phyloP scores from a whole-genome alignment of 2,329 filamentous ascomycete genomes.

The Rugonectria rugulosa region DNA sequence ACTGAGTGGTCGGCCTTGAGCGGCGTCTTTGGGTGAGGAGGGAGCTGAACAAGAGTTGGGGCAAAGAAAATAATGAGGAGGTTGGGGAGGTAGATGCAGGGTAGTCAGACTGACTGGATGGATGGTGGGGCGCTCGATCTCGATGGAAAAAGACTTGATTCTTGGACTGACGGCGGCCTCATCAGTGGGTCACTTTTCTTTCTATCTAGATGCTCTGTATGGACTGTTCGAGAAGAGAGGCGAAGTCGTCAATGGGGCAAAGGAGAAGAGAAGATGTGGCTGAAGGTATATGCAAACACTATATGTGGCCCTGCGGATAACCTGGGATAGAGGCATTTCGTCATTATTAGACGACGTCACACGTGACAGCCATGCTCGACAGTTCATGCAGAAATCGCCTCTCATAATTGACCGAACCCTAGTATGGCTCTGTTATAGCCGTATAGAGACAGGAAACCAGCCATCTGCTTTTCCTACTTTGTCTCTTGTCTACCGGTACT shows the following conservation, averaged over 20 bases:
- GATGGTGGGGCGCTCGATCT: too few species aligned
- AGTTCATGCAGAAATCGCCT: background rate
- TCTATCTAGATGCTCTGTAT: too few species aligned
- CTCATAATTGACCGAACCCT: background rate
- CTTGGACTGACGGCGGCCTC: too few species aligned
- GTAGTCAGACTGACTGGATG: constrained; percentile 16
- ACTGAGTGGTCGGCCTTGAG: constrained; percentile 27
- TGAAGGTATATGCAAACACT: too few species aligned
- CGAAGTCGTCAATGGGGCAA: too few species aligned
- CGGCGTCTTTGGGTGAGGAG: constrained; percentile 2
- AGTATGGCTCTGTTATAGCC: background rate
- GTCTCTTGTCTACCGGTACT: background rate
- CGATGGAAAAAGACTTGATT: too few species aligned
- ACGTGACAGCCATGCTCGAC: background rate
- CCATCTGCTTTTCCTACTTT: background rate
- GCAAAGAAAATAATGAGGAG: constrained; percentile 27
- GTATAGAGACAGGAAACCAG: background rate
- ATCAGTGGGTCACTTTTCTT: background rate
- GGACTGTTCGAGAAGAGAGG: background rate
- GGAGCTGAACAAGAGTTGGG: constrained; percentile 1
- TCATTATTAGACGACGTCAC: background rate
- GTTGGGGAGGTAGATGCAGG: constrained; percentile 32
- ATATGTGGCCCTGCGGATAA: too few species aligned
- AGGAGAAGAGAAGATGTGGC: background rate
- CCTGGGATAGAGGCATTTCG: too few species aligned